phyloP scores from a whole-genome alignment of 768 basidiomycete genomes.

The Auriscalpium vulgare region DNA sequence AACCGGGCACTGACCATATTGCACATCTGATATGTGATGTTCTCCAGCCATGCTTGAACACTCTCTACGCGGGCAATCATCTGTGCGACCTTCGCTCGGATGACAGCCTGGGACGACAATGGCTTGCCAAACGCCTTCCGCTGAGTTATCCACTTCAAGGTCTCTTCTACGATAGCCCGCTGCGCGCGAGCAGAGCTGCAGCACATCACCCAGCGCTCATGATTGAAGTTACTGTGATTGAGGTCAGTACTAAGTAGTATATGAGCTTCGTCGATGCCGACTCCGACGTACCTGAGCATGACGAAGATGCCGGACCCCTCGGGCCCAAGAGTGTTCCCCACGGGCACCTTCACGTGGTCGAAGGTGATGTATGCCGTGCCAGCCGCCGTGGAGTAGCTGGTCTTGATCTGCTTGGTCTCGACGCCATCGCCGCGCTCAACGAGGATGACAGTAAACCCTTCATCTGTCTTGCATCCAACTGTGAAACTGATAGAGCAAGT shows the following conservation, averaged over 20 bases:
- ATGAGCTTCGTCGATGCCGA: constrained; percentile 17
- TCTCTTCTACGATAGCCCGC: constrained; percentile 72
- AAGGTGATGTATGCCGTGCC: constrained; percentile 83
- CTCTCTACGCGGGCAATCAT: constrained; percentile 87
- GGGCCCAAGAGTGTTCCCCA: constrained; percentile 78
- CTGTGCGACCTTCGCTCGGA: constrained; percentile 76
- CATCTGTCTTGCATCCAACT: constrained; percentile 64
- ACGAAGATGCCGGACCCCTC: constrained; percentile 69
- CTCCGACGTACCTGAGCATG: constrained; percentile 36
- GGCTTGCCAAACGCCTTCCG: constrained; percentile 91
- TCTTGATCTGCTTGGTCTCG: constrained; percentile 82
- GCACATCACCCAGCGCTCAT: constrained; percentile 91
- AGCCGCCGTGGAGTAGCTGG: constrained; percentile 81
- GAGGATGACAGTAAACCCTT: constrained; percentile 78
- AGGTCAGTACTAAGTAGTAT: too few relatives aligned
- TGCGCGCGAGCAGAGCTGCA: constrained; percentile 60
- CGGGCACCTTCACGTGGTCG: constrained; percentile 79
- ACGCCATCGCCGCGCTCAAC: constrained; percentile 78
- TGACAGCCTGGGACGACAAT: constrained; percentile 74
- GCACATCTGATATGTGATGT: constrained; percentile 80
- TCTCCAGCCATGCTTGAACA: constrained; percentile 82
- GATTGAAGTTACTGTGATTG: constrained; percentile 76
- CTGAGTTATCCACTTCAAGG: constrained; percentile 83
- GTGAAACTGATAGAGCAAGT: constrained; percentile 43
- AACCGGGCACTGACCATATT: constrained; percentile 49